A percentile compares a stretch with the other conserved stretches of the same genome.
Evolutionary conservation across 441 rosid genomes (phyloP).

Genomic region (Hypseocharis bilobata): DNA sequence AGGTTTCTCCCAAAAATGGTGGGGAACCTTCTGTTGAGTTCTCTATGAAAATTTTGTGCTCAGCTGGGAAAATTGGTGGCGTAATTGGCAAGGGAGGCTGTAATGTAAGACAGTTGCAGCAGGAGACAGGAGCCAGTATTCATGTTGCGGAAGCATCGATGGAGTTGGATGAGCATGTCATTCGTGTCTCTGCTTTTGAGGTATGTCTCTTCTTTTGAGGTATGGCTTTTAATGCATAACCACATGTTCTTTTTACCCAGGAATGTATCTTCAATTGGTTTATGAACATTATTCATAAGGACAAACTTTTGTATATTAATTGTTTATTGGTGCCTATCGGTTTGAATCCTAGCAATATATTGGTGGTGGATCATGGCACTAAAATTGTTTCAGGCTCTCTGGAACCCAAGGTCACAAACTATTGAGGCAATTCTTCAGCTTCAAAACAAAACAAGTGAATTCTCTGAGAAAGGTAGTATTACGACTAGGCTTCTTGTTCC

Average conservation of each 20-base stretch:
- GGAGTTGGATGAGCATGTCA: slow-evolving; percentile 42
- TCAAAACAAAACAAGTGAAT: slow-evolving; percentile 43
- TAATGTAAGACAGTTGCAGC: slow-evolving; percentile 40
- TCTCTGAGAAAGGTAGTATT: slow-evolving; percentile 38
- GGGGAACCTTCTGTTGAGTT: slow-evolving; percentile 42
- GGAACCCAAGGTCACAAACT: slow-evolving; percentile 42
- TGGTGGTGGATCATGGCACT: slow-evolving; percentile 17
- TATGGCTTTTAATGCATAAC: neutral
- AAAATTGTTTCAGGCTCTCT: slow-evolving; percentile 35
- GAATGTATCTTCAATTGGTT: slow-evolving; percentile 1
- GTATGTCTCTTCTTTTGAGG: slow-evolving; percentile 5
- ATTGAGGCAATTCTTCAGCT: slow-evolving; percentile 54
- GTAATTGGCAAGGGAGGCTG: slow-evolving; percentile 59
- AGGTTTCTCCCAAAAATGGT: slow-evolving; percentile 30
- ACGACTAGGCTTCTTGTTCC: slow-evolving; percentile 51
- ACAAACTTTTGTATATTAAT: slow-evolving; percentile 5
- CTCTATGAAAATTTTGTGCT: slow-evolving; percentile 46
- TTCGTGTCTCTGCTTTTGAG: slow-evolving; percentile 29
- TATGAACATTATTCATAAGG: slow-evolving; percentile 5
- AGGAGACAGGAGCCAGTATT: slow-evolving; percentile 48
- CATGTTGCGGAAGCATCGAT: slow-evolving; percentile 44
- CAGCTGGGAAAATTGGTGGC: slow-evolving; percentile 45
- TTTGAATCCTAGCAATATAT: neutral
- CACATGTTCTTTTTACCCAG: neutral
- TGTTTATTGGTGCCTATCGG: slow-evolving; percentile 1